Evolutionary conservation across 345 rosid species (phyloP), one percentile per base, ranked within the genome.

Genomic region (Fremontodendron californicum): DNA sequence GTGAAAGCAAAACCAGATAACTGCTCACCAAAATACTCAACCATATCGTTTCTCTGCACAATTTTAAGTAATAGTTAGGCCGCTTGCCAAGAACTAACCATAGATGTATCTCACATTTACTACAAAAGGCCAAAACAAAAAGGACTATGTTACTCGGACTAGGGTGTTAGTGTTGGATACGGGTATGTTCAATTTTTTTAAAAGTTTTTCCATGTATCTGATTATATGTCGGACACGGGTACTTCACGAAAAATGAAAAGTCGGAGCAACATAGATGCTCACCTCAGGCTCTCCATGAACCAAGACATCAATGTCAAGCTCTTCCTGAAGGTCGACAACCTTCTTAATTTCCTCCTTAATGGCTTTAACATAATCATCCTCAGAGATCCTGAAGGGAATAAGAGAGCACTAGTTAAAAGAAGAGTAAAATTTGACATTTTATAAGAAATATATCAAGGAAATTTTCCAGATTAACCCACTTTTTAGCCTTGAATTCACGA

Each of bases 261-360:
- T n/a, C n/a, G n/a, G n/a, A n/a, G n/a, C n/a, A n/a, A n/a, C n/a
- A n/a, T n/a, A n/a, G 35, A 81, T 57, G 74, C 80, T 85, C 73
- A 91, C 98, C 97, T 94, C 98, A 23, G 98, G 98, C 90, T 94
- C 98, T 84, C 98, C 98, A 16, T 92, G 98, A 57, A 94, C 98
- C 79, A 94, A 82, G 72, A 94, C 98, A 89, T 94, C 98, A 69
- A 94, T 94, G 81, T 94, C 97, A 62, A 94, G 94, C 64, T 92
- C 98, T 74, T 92, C 98, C 73, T 92, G 97, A 42, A 94, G 83
- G 77, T 92, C 90, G 75, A 94, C 96, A 65, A 94, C 98, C 51
- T 93, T n/a, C n/a, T n/a, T n/a, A n/a, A n/a, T n/a, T n/a, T n/a
- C n/a, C n/a, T n/a, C n/a, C n/a, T n/a, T n/a, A 85, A 94, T 94